Conservation (phyloP, 192 early-diverging fungal genomes). For the Linnemannia exigua region DNA sequence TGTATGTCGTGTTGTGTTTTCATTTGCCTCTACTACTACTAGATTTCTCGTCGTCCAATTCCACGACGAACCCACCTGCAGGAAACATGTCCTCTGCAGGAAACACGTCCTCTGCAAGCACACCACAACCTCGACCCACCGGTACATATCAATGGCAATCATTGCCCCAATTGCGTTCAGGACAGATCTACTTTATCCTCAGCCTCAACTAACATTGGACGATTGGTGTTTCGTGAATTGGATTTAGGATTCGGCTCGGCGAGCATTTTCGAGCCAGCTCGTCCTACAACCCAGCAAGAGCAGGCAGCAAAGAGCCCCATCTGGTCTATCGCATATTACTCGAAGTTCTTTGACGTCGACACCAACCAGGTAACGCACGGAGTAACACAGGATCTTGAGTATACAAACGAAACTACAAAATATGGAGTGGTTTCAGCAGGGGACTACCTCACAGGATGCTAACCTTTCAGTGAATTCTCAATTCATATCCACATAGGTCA, state of each 20-base stretch:
- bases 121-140: constrained; percentile 37
- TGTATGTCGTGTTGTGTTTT: too few species aligned
- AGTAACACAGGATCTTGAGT: too few species aligned
- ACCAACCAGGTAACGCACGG: constrained; percentile 74
- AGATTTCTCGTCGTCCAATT: constrained; percentile 43
- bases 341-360: constrained; percentile 95
- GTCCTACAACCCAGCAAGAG: constrained; percentile 7
- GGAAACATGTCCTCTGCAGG: constrained; percentile 36
- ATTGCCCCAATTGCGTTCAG: not conserved
- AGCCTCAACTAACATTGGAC: not conserved
- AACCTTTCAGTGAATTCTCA: not conserved
- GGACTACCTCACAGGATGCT: not conserved
- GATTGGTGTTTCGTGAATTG: not conserved
- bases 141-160: constrained; percentile 10
- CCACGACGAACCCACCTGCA: constrained; percentile 21
- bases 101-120: constrained; percentile 30
- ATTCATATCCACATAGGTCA: constrained; percentile 62
- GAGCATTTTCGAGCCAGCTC: constrained; percentile 25
- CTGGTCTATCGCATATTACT: constrained; percentile 93
- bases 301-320: constrained; percentile 67
- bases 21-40: not conserved
- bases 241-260: constrained; percentile 32
- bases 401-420: not conserved
- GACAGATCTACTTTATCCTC: not conserved
- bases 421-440: not conserved